A percentile compares a stretch with the other conserved stretches of the same genome.
These are phyloP conservation scores for Coriolopsis trogii DNA, from an alignment of 1,284 basidiomycete species.

Conservation along the genomic window DNA sequence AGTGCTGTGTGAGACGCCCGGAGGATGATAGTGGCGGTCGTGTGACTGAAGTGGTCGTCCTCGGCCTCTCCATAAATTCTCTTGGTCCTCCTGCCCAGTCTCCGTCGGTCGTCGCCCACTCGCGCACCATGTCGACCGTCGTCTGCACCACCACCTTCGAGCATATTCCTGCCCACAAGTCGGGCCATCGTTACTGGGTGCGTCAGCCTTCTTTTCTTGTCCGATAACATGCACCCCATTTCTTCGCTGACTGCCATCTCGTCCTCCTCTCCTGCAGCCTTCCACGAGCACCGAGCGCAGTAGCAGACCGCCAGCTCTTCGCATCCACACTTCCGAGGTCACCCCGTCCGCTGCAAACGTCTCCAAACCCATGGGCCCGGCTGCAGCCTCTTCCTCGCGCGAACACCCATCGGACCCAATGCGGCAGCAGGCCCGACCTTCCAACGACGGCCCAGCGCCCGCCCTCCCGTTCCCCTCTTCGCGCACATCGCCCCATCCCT, in stretches of 20 bases:
- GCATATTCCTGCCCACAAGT: background rate
- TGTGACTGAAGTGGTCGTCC: background rate
- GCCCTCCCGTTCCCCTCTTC: conserved; percentile 1
- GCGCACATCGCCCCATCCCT: background rate
- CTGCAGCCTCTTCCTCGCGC: conserved; percentile 6
- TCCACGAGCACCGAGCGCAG: background rate
- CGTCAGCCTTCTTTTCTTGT: background rate
- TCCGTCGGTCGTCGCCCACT: background rate
- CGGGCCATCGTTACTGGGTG: conserved; percentile 16
- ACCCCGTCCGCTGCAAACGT: conserved; percentile 3
- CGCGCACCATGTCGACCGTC: conserved; percentile 11
- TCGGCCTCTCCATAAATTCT: conserved; percentile 2
- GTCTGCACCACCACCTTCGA: conserved; percentile 10
- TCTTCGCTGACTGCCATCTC: too few relatives aligned
- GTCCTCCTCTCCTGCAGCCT: background rate
- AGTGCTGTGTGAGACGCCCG: background rate
- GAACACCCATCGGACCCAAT: conserved; percentile 4
- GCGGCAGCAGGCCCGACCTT: conserved; percentile 13
- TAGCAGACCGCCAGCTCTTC: background rate
- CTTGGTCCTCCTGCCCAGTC: background rate
- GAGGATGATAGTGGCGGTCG: conserved; percentile 1
- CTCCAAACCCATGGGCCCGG: conserved; percentile 7
- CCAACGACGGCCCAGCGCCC: background rate
- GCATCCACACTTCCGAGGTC: conserved; percentile 7
- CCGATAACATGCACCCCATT: background rate